Percentiles rank a stretch among this genome's conserved stretches.
Conservation (phyloP, 495 filamentous ascomycete species). For the Podospora pseudoanserina region DNA sequence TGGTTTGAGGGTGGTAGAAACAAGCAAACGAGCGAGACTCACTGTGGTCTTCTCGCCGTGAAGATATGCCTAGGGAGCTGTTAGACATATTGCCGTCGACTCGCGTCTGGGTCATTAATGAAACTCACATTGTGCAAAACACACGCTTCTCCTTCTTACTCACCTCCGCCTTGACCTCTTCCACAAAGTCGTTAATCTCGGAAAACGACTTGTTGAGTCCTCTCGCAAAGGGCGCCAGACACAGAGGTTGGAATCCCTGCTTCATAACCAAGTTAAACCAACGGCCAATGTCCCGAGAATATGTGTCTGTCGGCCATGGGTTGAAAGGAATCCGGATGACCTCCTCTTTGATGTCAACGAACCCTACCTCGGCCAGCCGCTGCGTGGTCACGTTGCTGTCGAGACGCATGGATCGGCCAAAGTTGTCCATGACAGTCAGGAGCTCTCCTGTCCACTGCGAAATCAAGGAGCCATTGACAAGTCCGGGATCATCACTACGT, state of each 20-base stretch:
- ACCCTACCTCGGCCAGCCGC: slow-evolving; percentile 68
- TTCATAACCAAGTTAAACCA: slow-evolving; percentile 83
- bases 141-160: slow-evolving; percentile 63
- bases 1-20: neutral
- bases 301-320: slow-evolving; percentile 68
- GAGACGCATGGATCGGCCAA: slow-evolving; percentile 60
- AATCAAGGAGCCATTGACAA: slow-evolving; percentile 48
- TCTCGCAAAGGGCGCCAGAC: slow-evolving; percentile 69
- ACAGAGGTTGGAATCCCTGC: slow-evolving; percentile 69
- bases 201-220: slow-evolving; percentile 59
- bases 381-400: slow-evolving; percentile 61
- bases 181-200: slow-evolving; percentile 60
- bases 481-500: slow-evolving; percentile 65
- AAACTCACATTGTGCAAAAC: slow-evolving; percentile 66
- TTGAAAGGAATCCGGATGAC: slow-evolving; percentile 72
- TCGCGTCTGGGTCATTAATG: slow-evolving; percentile 20
- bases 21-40: slow-evolving; percentile 14
- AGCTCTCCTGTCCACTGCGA: slow-evolving; percentile 68
- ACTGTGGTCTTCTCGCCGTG: slow-evolving; percentile 28
- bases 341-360: slow-evolving; percentile 75
- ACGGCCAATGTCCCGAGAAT: slow-evolving; percentile 65
- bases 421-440: slow-evolving; percentile 63
- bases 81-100: slow-evolving; percentile 14
- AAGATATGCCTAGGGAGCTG: slow-evolving; percentile 28
- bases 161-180: slow-evolving; percentile 65